Conservation (phyloP, 2,329 filamentous ascomycete species). For the Fusarium succisae region DNA sequence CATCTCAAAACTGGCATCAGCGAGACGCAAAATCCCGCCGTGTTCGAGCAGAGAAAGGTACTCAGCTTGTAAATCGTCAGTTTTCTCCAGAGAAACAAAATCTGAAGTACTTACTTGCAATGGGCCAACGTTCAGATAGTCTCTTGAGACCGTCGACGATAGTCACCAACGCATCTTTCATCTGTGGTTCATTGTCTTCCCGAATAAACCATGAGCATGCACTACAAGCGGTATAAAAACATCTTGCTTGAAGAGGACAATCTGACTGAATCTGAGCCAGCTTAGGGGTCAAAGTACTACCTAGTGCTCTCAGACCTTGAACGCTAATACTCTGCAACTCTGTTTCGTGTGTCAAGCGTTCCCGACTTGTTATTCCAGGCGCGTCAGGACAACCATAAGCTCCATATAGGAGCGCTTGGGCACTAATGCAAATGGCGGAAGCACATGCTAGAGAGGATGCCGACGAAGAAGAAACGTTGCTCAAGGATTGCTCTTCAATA, state of each 20-base stretch:
- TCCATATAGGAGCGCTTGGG: not conserved
- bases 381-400: slow-evolving; percentile 4
- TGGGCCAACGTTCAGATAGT: not conserved
- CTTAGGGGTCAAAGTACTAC: not conserved
- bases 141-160: not conserved
- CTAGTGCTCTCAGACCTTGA: not conserved
- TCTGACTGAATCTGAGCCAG: not conserved
- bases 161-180: not conserved
- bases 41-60: slow-evolving; percentile 1
- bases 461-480: not conserved
- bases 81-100: not conserved
- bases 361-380: not conserved
- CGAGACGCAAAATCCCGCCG: not conserved
- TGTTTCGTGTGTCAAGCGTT: slow-evolving; percentile 2
- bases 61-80: not conserved
- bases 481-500: not conserved
- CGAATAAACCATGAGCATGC: slow-evolving; percentile 14
- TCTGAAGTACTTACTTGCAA: not conserved
- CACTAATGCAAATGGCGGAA: not conserved
- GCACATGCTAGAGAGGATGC: not conserved
- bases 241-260: not conserved
- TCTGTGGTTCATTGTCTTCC: slow-evolving; percentile 3
- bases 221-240: not conserved
- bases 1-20: not conserved
- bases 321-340: slow-evolving; percentile 5